Evolutionary conservation across 73 alveolate species (phyloP).

Genomic region (Paramecium primaurelia): DNA sequence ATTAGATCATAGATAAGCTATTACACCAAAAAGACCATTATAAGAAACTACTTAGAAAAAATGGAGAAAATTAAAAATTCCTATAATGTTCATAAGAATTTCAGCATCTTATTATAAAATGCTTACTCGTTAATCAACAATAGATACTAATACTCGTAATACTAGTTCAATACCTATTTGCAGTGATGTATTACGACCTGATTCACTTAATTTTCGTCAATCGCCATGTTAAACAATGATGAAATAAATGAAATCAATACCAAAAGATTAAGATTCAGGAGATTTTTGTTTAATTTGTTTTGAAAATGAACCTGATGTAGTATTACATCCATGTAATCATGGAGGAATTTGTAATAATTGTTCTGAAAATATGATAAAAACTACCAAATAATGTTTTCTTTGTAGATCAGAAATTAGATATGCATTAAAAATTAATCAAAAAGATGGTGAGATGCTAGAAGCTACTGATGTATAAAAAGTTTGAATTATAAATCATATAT

Average conservation of each 20-base stretch:
- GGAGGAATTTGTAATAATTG: slow-evolving; percentile 39
- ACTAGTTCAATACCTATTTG: neutral
- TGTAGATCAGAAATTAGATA: slow-evolving; percentile 17
- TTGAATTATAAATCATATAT: neutral
- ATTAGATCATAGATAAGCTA: neutral
- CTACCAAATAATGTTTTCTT: neutral
- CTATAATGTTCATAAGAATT: neutral
- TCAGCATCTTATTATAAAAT: slow-evolving; percentile 22
- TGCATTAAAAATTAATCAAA: neutral
- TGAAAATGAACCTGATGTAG: slow-evolving; percentile 37
- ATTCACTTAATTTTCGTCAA: neutral
- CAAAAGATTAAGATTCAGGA: neutral
- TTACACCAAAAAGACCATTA: neutral
- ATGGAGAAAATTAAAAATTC: slow-evolving; percentile 30
- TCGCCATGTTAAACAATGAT: slow-evolving; percentile 33
- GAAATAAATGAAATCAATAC: neutral
- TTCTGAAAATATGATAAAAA: neutral
- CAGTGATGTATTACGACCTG: slow-evolving; percentile 1
- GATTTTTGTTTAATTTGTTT: slow-evolving; percentile 25
- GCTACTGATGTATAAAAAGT: slow-evolving; percentile 27
- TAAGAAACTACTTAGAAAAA: neutral
- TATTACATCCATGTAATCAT: slow-evolving; percentile 20
- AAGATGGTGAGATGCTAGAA: neutral
- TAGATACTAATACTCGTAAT: neutral
- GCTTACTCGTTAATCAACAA: neutral